A percentile compares a stretch with the other conserved stretches of the same genome.
These are phyloP conservation scores for Colletotrichum cuscutae DNA, from an alignment of 2,329 filamentous ascomycete species.

Conservation along the genomic window DNA sequence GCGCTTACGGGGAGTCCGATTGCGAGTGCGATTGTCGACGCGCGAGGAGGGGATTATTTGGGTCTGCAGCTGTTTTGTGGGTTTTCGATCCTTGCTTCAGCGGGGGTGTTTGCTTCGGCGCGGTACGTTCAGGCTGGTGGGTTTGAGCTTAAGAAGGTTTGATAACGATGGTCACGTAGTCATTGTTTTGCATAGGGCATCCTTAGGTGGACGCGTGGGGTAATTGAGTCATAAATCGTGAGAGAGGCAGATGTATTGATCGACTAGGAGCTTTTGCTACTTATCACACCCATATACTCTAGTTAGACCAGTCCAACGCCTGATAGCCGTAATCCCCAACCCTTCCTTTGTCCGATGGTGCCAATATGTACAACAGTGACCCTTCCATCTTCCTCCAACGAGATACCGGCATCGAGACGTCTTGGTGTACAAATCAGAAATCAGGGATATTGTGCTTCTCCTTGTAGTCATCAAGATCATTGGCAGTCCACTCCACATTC, in stretches of 20 bases:
- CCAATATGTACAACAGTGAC: no score
- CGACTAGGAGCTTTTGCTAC: background rate
- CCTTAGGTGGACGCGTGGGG: background rate
- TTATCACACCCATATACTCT: background rate
- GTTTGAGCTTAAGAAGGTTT: conserved; percentile 48
- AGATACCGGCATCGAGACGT: no score
- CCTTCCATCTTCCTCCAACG: no score
- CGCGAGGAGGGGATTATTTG: conserved; percentile 63
- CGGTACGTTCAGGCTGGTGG: conserved; percentile 48
- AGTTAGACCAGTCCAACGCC: background rate
- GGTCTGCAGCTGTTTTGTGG: conserved; percentile 75
- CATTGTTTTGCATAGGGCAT: no score
- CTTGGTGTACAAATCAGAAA: no score
- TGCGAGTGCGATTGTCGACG: conserved; percentile 67
- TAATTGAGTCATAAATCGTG: background rate
- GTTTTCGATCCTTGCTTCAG: conserved; percentile 50
- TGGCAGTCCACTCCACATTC: no score
- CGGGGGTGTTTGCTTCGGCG: conserved; percentile 43
- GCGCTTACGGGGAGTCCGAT: conserved; percentile 76
- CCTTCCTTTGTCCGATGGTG: no score
- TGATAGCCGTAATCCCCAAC: no score
- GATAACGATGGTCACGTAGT: background rate
- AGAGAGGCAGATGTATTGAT: background rate
- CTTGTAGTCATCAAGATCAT: no score
- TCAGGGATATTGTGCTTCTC: no score